Conservation (phyloP, 139 green algal species). For the Chlorella sp. region DNA sequence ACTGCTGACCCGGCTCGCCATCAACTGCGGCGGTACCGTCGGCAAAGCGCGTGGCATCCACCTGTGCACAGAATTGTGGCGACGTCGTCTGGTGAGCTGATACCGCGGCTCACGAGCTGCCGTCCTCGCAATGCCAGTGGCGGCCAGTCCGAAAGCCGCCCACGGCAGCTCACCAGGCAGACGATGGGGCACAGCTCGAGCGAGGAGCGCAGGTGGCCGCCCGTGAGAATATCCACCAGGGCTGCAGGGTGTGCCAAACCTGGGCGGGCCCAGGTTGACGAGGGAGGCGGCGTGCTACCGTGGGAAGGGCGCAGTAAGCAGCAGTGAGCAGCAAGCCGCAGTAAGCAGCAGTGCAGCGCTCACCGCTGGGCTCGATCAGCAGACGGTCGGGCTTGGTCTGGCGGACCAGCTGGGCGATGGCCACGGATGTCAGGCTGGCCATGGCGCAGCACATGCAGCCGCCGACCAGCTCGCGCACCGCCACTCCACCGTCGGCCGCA, state of each 20-base stretch:
- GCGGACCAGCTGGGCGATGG: constrained; percentile 70
- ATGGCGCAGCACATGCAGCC: constrained; percentile 77
- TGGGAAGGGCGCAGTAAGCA: too few species aligned
- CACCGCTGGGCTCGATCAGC: constrained; percentile 60
- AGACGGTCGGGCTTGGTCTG: constrained; percentile 54
- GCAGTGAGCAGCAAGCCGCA: too few species aligned
- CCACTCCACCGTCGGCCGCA: neutral
- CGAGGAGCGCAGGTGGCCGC: constrained; percentile 45
- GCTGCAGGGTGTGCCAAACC: constrained; percentile 64
- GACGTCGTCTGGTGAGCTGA: constrained; percentile 10
- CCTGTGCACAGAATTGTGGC: constrained; percentile 7
- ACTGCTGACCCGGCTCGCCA: neutral
- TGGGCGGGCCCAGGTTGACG: too few species aligned
- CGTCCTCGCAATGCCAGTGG: neutral
- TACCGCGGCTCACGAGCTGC: neutral
- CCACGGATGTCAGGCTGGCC: constrained; percentile 48
- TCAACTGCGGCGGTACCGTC: neutral
- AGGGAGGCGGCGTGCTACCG: too few species aligned
- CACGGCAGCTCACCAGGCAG: constrained; percentile 49
- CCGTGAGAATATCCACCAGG: constrained; percentile 56
- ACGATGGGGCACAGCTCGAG: constrained; percentile 51
- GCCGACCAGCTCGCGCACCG: constrained; percentile 63
- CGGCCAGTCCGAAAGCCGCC: neutral
- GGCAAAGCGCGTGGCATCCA: constrained; percentile 23
- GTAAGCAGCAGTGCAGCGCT: too few species aligned